A percentile compares a stretch with the other conserved stretches of the same genome.
These are phyloP conservation scores for Quillaja saponaria DNA, from an alignment of 306 rosid genomes.

Conservation along the genomic window DNA sequence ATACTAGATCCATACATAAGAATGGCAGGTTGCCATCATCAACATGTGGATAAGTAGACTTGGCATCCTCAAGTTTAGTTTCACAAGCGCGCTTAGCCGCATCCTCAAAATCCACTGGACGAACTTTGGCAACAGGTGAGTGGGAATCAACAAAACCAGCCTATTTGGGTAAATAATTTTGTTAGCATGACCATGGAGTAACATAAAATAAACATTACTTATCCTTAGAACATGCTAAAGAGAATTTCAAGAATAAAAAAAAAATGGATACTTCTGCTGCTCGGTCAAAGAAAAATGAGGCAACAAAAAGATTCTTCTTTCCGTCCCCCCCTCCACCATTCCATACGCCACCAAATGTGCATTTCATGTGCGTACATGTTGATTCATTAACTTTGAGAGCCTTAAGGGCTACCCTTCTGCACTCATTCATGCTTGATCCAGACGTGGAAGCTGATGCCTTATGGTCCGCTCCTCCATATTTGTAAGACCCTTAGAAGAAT, in stretches of 20 bases:
- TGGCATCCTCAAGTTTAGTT: slow-evolving; percentile 68
- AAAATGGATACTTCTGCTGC: slow-evolving; percentile 78
- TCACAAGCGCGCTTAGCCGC: slow-evolving; percentile 94
- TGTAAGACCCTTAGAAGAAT: slow-evolving; percentile 55
- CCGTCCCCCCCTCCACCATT: slow-evolving; percentile 99
- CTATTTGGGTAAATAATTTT: slow-evolving; percentile 37
- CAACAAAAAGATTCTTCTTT: slow-evolving; percentile 84
- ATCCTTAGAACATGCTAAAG: not conserved
- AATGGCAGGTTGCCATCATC: slow-evolving; percentile 81
- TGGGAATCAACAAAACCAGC: slow-evolving; percentile 87
- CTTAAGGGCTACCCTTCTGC: slow-evolving; percentile 60
- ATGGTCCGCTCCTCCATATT: slow-evolving; percentile 67
- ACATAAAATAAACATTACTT: slow-evolving; percentile 16
- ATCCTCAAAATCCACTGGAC: slow-evolving; percentile 67
- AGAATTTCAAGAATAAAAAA: slow-evolving; percentile 16
- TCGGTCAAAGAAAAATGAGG: slow-evolving; percentile 98
- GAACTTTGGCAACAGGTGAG: slow-evolving; percentile 58
- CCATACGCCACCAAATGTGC: slow-evolving; percentile 98
- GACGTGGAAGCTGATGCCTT: slow-evolving; percentile 62
- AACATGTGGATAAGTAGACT: slow-evolving; percentile 48
- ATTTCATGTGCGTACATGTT: slow-evolving; percentile 81
- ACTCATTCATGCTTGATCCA: slow-evolving; percentile 74
- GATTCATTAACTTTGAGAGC: slow-evolving; percentile 82
- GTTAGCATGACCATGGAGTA: slow-evolving; percentile 32
- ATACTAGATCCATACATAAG: slow-evolving; percentile 94